Conservation (phyloP, 441 rosid species). For the Pelargonium fulgidum region DNA sequence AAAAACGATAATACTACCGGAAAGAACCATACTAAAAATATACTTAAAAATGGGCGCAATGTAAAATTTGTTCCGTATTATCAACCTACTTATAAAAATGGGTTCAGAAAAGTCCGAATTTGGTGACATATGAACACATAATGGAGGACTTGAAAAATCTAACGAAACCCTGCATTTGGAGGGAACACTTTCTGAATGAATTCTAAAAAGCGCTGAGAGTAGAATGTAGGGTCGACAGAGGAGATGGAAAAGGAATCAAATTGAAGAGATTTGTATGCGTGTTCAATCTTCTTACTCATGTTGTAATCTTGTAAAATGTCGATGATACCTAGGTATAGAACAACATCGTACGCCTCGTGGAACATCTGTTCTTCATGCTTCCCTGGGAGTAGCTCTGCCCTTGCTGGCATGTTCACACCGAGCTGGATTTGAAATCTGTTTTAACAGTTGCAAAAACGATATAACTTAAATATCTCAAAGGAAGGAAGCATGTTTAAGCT, state of each 20-base stretch:
- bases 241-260: constrained; percentile 83
- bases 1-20: too few species aligned
- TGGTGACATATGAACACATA: neutral
- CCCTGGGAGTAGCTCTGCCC: constrained; percentile 81
- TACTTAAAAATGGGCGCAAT: too few species aligned
- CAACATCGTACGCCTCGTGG: constrained; percentile 70
- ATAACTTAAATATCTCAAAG: too few species aligned
- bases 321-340: constrained; percentile 81
- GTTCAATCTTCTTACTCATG: constrained; percentile 84
- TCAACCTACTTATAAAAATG: too few species aligned
- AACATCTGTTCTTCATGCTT: constrained; percentile 58
- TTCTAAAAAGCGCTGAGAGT: constrained; percentile 74
- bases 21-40: too few species aligned
- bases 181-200: constrained; percentile 81
- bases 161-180: constrained; percentile 25
- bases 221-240: constrained; percentile 79
- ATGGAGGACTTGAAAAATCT: constrained; percentile 7
- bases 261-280: constrained; percentile 83
- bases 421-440: constrained; percentile 92
- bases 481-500: too few species aligned
- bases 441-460: neutral
- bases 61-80: too few species aligned
- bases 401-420: constrained; percentile 96
- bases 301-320: constrained; percentile 92
- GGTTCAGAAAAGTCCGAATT: too few species aligned